Conservation (phyloP, 352 stramenopile genomes). For the Pythium periplocum region DNA sequence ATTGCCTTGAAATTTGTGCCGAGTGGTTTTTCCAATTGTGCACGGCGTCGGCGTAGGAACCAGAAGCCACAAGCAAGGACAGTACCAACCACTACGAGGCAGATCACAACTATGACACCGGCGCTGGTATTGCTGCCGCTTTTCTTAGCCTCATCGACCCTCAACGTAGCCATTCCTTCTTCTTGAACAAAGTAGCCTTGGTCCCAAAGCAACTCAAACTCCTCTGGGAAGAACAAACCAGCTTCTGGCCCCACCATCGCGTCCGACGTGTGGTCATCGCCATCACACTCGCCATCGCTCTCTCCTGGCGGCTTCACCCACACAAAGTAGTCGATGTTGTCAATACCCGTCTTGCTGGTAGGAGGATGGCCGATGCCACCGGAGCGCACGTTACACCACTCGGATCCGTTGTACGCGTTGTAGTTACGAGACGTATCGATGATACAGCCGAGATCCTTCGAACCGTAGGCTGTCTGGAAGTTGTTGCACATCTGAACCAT, state of each 20-base stretch:
- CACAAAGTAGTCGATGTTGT: slow-evolving; percentile 66
- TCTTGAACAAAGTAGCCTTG: slow-evolving; percentile 35
- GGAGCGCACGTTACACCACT: slow-evolving; percentile 52
- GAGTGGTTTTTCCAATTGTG: background rate
- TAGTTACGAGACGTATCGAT: slow-evolving; percentile 48
- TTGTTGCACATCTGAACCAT: slow-evolving; percentile 36
- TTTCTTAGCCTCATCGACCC: too few species aligned
- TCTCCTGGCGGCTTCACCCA: slow-evolving; percentile 69
- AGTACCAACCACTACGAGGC: slow-evolving; percentile 1
- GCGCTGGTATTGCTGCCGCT: background rate
- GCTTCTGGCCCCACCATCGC: slow-evolving; percentile 32
- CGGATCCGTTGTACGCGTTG: slow-evolving; percentile 14
- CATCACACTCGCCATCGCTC: slow-evolving; percentile 48
- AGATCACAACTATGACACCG: slow-evolving; percentile 3
- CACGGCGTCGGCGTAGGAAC: too few species aligned
- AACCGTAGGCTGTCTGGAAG: slow-evolving; percentile 42
- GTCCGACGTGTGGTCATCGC: slow-evolving; percentile 13
- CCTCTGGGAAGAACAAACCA: slow-evolving; percentile 42
- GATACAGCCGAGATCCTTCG: slow-evolving; percentile 32
- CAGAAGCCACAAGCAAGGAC: background rate
- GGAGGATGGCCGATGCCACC: slow-evolving; percentile 41
- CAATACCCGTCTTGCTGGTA: slow-evolving; percentile 35
- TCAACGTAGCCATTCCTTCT: slow-evolving; percentile 2
- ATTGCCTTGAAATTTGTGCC: too few species aligned
- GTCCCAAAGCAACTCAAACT: slow-evolving; percentile 54